These are phyloP conservation scores for Russula dissimulans DNA, from an alignment of 768 basidiomycete species.

Conservation along the genomic window DNA sequence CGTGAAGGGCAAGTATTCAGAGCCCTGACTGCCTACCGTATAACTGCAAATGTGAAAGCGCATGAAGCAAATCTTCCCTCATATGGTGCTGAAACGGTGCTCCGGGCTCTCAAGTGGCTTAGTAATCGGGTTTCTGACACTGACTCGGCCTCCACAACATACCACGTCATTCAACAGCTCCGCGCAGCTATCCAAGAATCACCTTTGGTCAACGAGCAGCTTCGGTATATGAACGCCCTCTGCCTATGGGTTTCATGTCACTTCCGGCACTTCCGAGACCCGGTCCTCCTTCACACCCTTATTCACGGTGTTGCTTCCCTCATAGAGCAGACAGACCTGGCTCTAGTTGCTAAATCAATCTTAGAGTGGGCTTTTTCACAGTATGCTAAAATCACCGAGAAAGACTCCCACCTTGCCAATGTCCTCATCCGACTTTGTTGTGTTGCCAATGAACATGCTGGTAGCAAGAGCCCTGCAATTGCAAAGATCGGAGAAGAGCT, in stretches of 20 bases:
- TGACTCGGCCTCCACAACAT: slow-evolving; percentile 50
- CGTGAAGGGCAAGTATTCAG: slow-evolving; percentile 39
- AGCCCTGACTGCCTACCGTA: slow-evolving; percentile 44
- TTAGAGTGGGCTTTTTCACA: slow-evolving; percentile 64
- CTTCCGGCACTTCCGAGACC: slow-evolving; percentile 43
- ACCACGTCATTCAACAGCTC: slow-evolving; percentile 68
- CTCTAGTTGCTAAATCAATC: slow-evolving; percentile 60
- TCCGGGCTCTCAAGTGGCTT: slow-evolving; percentile 57
- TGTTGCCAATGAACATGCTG: slow-evolving; percentile 46
- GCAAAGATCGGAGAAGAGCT: slow-evolving; percentile 39
- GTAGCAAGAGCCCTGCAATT: slow-evolving; percentile 25
- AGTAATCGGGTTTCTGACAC: slow-evolving; percentile 32
- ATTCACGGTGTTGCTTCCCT: slow-evolving; percentile 58
- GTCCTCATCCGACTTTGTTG: slow-evolving; percentile 61
- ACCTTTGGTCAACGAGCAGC: slow-evolving; percentile 76
- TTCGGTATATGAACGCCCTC: slow-evolving; percentile 62
- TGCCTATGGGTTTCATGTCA: slow-evolving; percentile 65
- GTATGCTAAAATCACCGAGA: slow-evolving; percentile 34
- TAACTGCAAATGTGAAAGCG: slow-evolving; percentile 35
- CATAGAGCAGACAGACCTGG: slow-evolving; percentile 59
- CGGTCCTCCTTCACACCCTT: slow-evolving; percentile 56
- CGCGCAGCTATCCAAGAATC: slow-evolving; percentile 56
- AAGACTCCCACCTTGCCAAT: slow-evolving; percentile 50
- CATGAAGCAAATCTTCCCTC: slow-evolving; percentile 63
- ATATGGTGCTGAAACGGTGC: slow-evolving; percentile 39